Conservation (phyloP, 441 rosid genomes). For the Erysimum cheiri region DNA sequence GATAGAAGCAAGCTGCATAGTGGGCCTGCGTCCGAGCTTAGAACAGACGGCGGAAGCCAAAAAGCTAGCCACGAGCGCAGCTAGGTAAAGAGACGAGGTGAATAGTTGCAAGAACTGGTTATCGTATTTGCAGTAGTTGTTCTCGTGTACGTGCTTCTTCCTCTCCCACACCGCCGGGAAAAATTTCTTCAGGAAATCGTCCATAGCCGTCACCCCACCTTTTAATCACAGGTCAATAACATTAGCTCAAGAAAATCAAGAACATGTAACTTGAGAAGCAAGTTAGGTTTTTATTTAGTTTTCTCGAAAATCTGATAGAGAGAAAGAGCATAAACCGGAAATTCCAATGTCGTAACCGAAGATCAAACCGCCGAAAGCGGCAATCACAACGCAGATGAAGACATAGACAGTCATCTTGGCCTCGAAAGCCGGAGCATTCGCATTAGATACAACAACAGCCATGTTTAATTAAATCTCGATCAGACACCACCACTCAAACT, state of each 20-base stretch:
- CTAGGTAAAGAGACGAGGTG: conserved; percentile 67
- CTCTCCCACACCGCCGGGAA: conserved; percentile 54
- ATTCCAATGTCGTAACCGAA: conserved; percentile 84
- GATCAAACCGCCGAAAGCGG: conserved; percentile 70
- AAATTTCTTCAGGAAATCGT: conserved; percentile 60
- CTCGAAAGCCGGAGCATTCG: conserved; percentile 37
- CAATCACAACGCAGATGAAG: conserved; percentile 53
- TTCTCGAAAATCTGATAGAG: background rate
- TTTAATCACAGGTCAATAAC: conserved; percentile 10
- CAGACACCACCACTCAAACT: conserved; percentile 42
- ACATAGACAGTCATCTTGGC: conserved; percentile 58
- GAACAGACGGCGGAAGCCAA: conserved; percentile 55
- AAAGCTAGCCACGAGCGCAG: conserved; percentile 63
- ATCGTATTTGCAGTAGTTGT: conserved; percentile 74
- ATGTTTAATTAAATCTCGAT: conserved; percentile 6
- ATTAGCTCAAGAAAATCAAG: conserved; percentile 17
- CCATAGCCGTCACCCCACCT: conserved; percentile 74
- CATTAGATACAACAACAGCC: conserved; percentile 39
- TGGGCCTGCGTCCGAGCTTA: conserved; percentile 59
- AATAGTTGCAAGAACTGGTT: conserved; percentile 58
- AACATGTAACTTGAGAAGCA: background rate
- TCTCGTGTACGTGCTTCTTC: conserved; percentile 52
- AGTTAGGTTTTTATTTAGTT: background rate
- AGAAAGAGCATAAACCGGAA: conserved; percentile 49
- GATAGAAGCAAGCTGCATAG: conserved; percentile 57